Evolutionary conservation across 768 basidiomycete species (phyloP), one percentile per base, ranked within the genome.

Genomic region (Phlebiopsis gigantea): DNA sequence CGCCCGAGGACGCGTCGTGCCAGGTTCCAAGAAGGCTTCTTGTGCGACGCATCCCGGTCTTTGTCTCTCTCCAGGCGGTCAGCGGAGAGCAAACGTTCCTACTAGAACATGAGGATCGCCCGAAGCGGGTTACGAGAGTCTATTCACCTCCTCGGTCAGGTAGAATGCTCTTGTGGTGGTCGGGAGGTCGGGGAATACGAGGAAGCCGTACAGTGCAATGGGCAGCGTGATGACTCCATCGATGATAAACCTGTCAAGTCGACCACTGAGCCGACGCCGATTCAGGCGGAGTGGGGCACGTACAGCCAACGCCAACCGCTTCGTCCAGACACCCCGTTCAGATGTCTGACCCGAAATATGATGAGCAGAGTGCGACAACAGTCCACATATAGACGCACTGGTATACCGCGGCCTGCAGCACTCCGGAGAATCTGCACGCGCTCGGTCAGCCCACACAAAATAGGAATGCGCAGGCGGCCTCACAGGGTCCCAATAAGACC

Each of bases 171-270:
- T 77, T 2, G 84, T 87, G 0, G 80, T 84, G 15, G 77, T 72
- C 0, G 87, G 88, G 7, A 84, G 75, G 65, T 88, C 85, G 15
- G 88, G 90, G 66, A 90, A 90, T 30, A 87, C 73, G 26, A 85
- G 62, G 65, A 87, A 88, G 0, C 86, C 86, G 65, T 86, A 87
- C 7, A 87, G 63, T 1, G 87, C 85, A 58, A 89, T 84, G 0
- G 86, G 86, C 15, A 87, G 68, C 4, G 86, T 86, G 49, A 87
- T 86, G n/a, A 85, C 69, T 2, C 84, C 85, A 63, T 87, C 84
- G 43, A 86, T 79, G 57, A 88, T 80, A 66, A 87, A 85, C 17
- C 81, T 83, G 62, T 19, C 39, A 53, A 22, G 26, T 43, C 53
- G 21, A 41, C 25, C 41, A 24, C 30, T 42, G n/a, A 12, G 15